A percentile compares a stretch with the other conserved stretches of the same genome.
Conservation (phyloP, 176 grass and related monocot genomes). For the Oryza officinalis region DNA sequence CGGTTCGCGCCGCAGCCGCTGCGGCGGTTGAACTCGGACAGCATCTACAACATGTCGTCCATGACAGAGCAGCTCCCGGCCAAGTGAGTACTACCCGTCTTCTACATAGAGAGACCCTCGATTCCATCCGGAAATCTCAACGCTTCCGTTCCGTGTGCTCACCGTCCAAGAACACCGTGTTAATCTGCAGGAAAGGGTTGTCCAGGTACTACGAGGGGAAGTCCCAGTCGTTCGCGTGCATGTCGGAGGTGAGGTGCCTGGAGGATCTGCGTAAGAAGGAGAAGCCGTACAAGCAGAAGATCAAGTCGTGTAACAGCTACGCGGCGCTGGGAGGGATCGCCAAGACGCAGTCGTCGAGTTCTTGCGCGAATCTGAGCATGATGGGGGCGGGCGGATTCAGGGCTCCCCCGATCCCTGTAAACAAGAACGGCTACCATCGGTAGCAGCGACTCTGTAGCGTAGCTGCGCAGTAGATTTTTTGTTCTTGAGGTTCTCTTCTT, state of each 20-base stretch:
- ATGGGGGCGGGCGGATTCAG: slow-evolving; percentile 31
- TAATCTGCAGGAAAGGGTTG: slow-evolving; percentile 62
- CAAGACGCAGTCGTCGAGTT: slow-evolving; percentile 29
- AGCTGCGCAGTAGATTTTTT: slow-evolving; percentile 1
- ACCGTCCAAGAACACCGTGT: background rate
- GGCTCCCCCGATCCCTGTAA: slow-evolving; percentile 44
- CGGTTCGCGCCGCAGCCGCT: slow-evolving; percentile 36
- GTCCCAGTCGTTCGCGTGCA: slow-evolving; percentile 84
- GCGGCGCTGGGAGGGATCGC: slow-evolving; percentile 36
- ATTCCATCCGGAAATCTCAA: background rate
- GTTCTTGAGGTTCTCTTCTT: slow-evolving; percentile 17
- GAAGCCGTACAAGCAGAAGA: slow-evolving; percentile 53
- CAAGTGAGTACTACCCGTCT: slow-evolving; percentile 50
- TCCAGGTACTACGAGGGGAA: slow-evolving; percentile 76
- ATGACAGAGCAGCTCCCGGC: slow-evolving; percentile 57
- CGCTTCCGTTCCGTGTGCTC: background rate
- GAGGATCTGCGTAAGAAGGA: slow-evolving; percentile 80
- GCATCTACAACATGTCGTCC: slow-evolving; percentile 65
- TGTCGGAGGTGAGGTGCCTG: slow-evolving; percentile 59
- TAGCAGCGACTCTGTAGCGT: background rate
- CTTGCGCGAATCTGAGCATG: slow-evolving; percentile 53
- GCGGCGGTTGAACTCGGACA: slow-evolving; percentile 47
- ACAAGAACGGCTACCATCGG: slow-evolving; percentile 42
- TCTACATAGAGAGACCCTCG: background rate
- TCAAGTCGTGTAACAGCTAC: slow-evolving; percentile 68